Conservation (phyloP, 1,284 basidiomycete species). For the Cryptococcus maquisensis region DNA sequence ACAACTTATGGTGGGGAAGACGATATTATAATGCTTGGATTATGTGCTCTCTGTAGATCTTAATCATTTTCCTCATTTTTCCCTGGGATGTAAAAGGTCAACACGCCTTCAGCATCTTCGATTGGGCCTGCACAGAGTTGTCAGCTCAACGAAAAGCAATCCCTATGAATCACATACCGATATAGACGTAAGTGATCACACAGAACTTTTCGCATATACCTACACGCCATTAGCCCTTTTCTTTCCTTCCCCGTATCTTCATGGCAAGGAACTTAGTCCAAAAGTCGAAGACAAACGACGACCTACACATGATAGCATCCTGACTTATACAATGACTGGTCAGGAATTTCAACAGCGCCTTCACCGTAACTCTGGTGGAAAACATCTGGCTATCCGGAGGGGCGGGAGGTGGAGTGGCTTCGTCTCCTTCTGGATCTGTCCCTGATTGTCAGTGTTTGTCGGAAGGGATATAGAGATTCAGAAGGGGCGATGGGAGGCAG, state of each 20-base stretch:
- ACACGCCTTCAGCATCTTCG: slow-evolving; percentile 72
- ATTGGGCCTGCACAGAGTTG: slow-evolving; percentile 55
- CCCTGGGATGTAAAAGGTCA: slow-evolving; percentile 80
- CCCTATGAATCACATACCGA: slow-evolving; percentile 52
- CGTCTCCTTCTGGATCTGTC: slow-evolving; percentile 19
- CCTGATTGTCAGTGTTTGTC: not conserved
- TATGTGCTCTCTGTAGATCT: too few species aligned
- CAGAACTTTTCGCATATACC: slow-evolving; percentile 81
- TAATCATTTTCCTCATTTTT: slow-evolving; percentile 22
- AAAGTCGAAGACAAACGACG: not conserved
- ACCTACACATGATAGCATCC: slow-evolving; percentile 76
- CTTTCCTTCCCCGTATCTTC: not conserved
- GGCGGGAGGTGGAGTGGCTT: slow-evolving; percentile 32
- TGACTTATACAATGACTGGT: slow-evolving; percentile 78
- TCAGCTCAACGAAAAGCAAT: not conserved
- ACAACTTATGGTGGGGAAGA: too few species aligned
- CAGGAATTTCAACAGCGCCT: slow-evolving; percentile 76
- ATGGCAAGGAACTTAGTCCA: not conserved
- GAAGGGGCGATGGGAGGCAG: not conserved
- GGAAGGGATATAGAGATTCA: not conserved
- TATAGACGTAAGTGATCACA: slow-evolving; percentile 83
- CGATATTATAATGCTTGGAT: too few species aligned
- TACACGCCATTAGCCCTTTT: slow-evolving; percentile 36
- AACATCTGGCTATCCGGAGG: slow-evolving; percentile 59
- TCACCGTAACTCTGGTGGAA: slow-evolving; percentile 65